phyloP scores from a whole-genome alignment of 371 early-diverging fungal genomes.

The Syncephalastrum sp. region DNA sequence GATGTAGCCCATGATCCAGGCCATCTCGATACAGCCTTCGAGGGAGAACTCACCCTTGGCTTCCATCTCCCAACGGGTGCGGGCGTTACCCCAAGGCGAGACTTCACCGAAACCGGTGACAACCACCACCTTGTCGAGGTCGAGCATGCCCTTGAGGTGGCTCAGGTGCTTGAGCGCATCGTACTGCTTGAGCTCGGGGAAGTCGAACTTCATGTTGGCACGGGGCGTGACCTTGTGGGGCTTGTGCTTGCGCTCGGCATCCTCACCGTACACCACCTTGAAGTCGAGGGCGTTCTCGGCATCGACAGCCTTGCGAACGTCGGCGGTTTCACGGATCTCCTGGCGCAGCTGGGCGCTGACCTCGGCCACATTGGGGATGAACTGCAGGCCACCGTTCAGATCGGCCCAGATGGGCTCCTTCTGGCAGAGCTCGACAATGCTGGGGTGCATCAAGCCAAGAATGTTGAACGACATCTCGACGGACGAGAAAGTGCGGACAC shows the following conservation, averaged over 20 bases:
- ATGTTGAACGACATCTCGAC: conserved; percentile 96
- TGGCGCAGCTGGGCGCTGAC: conserved; percentile 74
- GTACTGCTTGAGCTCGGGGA: conserved; percentile 76
- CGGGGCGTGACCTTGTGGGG: conserved; percentile 79
- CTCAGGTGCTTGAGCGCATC: conserved; percentile 68
- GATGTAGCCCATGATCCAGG: conserved; percentile 96
- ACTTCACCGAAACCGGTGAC: conserved; percentile 95
- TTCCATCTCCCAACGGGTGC: conserved; percentile 98
- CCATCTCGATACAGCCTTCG: conserved; percentile 96
- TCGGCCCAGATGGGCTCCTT: conserved; percentile 92
- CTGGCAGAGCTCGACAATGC: conserved; percentile 76
- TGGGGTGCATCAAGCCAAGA: conserved; percentile 87
- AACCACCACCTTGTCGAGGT: conserved; percentile 92
- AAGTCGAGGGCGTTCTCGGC: conserved; percentile 79
- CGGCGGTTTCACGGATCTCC: conserved; percentile 79
- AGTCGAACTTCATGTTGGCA: conserved; percentile 93
- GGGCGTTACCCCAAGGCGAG: conserved; percentile 91
- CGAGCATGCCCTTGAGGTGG: conserved; percentile 85
- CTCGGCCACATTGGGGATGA: conserved; percentile 78
- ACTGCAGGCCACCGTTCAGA: conserved; percentile 90
- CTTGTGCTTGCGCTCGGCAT: conserved; percentile 76
- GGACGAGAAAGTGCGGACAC: conserved; percentile 92
- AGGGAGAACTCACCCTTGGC: conserved; percentile 91
- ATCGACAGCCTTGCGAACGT: conserved; percentile 84
- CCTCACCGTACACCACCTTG: conserved; percentile 72